Base-by-base conservation (phyloP, 371 early-diverging fungal species). In the Rhizopus sp. region DNA sequence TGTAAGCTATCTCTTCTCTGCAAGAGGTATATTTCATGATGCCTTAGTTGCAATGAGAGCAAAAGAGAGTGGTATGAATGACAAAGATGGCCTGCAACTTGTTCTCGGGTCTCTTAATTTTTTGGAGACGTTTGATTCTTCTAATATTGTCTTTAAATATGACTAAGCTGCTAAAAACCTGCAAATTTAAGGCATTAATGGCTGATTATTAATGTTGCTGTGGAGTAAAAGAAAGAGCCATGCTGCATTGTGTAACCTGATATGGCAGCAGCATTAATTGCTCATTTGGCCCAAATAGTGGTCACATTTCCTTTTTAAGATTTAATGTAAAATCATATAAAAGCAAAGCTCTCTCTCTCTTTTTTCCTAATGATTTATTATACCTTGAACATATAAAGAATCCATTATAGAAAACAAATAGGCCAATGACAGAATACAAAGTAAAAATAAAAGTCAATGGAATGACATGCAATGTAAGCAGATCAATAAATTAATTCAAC, bases 401-500 rank as follows among this genome's bases (percentile, higher is more conserved):
- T 7, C 0, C 12, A 29, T 29, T 46, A 7, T 23, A 51, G 38
- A 13, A 15, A 23, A 23, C 23, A 23, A 23, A 23, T 23, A 23
- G 23, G 23, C 23, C 23, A 15, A 66, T 61, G 66, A 10, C 35
- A 29, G 41, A 29, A 17, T 61, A 58, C 32, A 44, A 37, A 33
- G 55, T 66, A 10, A 50, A 57, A 39, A 40, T 62, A 15, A 51
- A 50, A 40, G 49, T 73, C 8, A 13, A 33, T n/a, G 73, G 73
- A 35, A 75, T 75, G 75, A 75, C 75, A 29, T 75, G 75, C 51
- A 47, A 47, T 10, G 66, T 66, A 66, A 57, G 54, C 9, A 10
- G 12, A 39, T 31, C 31, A 51, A 46, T 7, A 37, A 38, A 4
- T 2, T 12, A n/a, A 45, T 12, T 8, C 31, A 10, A 37, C 23